These are phyloP conservation scores for Eucalyptus coolabah DNA, from an alignment of 345 rosid genomes.

Conservation along the genomic window DNA sequence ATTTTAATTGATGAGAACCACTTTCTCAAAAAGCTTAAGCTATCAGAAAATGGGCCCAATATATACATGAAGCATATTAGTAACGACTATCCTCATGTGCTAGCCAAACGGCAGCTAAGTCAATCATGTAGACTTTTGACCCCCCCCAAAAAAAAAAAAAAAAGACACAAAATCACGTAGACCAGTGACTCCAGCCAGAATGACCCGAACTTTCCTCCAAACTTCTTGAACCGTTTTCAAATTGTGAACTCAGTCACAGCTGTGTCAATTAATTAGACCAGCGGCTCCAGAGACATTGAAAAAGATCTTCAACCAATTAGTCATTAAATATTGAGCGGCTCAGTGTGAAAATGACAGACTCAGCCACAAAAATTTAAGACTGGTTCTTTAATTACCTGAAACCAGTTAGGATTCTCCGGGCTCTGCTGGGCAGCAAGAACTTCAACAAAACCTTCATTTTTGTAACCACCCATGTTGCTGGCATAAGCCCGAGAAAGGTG, in stretches of 20 bases:
- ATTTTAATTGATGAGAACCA: not conserved
- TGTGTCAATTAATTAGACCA: not conserved
- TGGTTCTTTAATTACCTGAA: conserved; percentile 39
- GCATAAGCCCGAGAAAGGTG: conserved; percentile 94
- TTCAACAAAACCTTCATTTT: conserved; percentile 98
- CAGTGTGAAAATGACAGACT: not conserved
- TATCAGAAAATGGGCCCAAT: not conserved
- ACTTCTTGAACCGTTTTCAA: not conserved
- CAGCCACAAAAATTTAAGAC: not conserved
- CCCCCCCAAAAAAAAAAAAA: too few species aligned
- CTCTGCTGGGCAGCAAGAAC: conserved; percentile 98
- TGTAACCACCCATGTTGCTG: conserved; percentile 94
- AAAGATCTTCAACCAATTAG: not conserved
- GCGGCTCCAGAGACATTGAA: not conserved
- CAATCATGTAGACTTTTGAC: not conserved
- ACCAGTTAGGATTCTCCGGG: conserved; percentile 98
- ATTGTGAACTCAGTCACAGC: not conserved
- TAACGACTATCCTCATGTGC: not conserved
- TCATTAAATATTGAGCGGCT: not conserved
- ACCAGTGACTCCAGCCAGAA: not conserved
- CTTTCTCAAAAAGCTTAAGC: not conserved
- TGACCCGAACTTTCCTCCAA: not conserved
- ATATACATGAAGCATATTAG: not conserved
- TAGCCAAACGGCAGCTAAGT: not conserved
- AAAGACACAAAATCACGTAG: not conserved